A percentile compares a stretch with the other conserved stretches of the same genome.
phyloP scores from a whole-genome alignment of 2,329 filamentous ascomycete species.

The Fusarium pseudoanthophilum region DNA sequence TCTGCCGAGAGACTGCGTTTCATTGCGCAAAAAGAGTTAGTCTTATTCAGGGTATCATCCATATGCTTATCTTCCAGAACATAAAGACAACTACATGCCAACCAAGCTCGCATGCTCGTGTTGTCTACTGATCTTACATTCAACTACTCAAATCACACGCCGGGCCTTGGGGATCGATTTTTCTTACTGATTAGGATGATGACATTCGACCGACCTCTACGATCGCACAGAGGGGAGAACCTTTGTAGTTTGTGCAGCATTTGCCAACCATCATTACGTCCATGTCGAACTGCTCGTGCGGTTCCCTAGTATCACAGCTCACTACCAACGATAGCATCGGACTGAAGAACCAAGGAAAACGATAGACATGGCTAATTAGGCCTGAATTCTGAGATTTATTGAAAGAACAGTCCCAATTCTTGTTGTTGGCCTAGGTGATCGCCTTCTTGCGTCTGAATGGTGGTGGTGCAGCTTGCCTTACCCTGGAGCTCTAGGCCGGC shows the following conservation, averaged over 20 bases:
- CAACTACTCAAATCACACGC: background rate
- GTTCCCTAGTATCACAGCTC: no score
- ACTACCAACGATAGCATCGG: background rate
- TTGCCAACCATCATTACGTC: background rate
- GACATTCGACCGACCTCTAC: no score
- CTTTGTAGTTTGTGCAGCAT: rapidly evolving
- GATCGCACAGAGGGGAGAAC: rapidly evolving
- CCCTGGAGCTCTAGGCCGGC: background rate
- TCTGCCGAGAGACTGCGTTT: background rate
- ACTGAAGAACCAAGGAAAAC: no score
- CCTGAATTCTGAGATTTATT: background rate
- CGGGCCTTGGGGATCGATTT: background rate
- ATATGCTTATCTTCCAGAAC: background rate
- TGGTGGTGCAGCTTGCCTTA: background rate
- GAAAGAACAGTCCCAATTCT: background rate
- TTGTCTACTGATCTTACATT: background rate
- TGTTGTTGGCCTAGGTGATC: background rate
- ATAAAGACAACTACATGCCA: background rate
- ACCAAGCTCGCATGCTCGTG: background rate
- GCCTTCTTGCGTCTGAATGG: background rate
- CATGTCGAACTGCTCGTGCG: background rate
- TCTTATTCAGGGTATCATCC: background rate
- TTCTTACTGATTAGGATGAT: background rate
- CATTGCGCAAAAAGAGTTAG: background rate
- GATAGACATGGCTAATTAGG: no score